Evolutionary conservation across 2,329 filamentous ascomycete species (phyloP).

Genomic region (Talaromyces rugulosus): DNA sequence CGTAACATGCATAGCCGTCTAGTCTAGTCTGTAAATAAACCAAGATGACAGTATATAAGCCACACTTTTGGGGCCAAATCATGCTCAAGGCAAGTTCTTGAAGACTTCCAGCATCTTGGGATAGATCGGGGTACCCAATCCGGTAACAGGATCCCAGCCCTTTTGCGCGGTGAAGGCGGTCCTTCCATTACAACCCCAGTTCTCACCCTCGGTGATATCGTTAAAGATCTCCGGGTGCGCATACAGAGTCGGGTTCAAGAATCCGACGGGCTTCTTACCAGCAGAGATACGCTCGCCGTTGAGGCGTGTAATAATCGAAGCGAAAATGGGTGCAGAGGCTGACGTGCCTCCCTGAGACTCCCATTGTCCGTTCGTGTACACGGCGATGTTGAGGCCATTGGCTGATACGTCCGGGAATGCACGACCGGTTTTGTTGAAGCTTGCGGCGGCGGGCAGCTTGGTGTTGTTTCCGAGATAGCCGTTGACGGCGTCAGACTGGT

Average conservation of each 20-base stretch:
- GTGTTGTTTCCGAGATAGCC: slow-evolving; percentile 31
- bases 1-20: not conserved
- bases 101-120: slow-evolving; percentile 3
- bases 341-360: slow-evolving; percentile 14
- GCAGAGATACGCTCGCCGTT: slow-evolving; percentile 57
- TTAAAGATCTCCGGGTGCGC: slow-evolving; percentile 9
- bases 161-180: slow-evolving; percentile 1
- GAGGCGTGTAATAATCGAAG: slow-evolving; percentile 56
- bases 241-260: slow-evolving; percentile 60
- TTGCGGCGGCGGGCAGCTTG: slow-evolving; percentile 27
- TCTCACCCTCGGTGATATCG: not conserved
- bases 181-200: not conserved
- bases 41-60: not conserved
- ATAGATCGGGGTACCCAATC: slow-evolving; percentile 25
- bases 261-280: slow-evolving; percentile 51
- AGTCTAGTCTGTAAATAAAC: not conserved
- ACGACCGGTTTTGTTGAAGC: slow-evolving; percentile 50
- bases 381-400: slow-evolving; percentile 25
- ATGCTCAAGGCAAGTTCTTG: not conserved
- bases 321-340: slow-evolving; percentile 57
- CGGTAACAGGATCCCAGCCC: slow-evolving; percentile 30
- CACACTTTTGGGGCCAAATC: not conserved
- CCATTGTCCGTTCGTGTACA: not conserved
- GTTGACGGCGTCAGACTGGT: slow-evolving; percentile 39
- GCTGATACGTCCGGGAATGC: slow-evolving; percentile 60